These are phyloP conservation scores for Cucumis melo DNA, from an alignment of 306 rosid species.

Conservation along the genomic window DNA sequence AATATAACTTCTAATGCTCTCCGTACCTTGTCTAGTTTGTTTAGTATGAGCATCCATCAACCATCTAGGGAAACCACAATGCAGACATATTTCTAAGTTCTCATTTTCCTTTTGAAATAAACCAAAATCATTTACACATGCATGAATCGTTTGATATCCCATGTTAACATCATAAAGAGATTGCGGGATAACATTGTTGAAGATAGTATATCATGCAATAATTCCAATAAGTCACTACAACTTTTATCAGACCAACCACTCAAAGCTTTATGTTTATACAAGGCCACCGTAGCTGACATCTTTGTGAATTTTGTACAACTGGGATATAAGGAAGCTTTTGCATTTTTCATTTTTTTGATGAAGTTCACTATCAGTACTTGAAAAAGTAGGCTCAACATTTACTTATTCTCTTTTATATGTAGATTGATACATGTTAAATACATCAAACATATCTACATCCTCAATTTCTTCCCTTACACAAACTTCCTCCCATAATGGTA, in stretches of 20 bases:
- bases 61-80: no score
- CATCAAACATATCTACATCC: not conserved
- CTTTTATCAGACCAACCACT: no score
- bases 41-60: no score
- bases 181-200: not conserved
- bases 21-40: not conserved
- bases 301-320: not conserved
- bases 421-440: not conserved
- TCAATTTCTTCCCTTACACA: no score
- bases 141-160: not conserved
- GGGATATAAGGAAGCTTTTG: not conserved
- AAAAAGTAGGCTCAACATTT: no score
- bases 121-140: not conserved
- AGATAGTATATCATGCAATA: not conserved
- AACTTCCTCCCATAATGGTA: no score
- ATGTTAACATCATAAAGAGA: not conserved
- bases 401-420: not conserved
- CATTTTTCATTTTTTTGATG: not conserved
- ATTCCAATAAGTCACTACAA: no score
- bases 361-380: no score
- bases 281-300: not conserved
- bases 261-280: no score
- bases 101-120: not conserved
- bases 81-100: not conserved
- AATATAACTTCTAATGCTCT: no score